phyloP scores from a whole-genome alignment of 2,329 filamentous ascomycete genomes.

The Stenocarpella maydis region DNA sequence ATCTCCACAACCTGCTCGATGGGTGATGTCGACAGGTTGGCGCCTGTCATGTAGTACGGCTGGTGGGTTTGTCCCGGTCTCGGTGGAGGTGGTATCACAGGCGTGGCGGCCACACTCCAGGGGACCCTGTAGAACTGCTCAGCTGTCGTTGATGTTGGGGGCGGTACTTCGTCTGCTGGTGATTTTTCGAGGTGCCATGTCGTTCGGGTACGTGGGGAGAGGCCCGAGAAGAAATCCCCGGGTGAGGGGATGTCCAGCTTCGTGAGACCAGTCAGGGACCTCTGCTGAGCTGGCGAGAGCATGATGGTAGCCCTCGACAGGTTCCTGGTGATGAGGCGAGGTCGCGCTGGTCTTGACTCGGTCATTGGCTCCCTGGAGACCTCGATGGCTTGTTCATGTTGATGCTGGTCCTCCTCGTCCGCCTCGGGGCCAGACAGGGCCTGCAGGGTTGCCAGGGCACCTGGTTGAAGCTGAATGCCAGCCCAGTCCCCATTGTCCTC shows the following conservation, averaged over 20 bases:
- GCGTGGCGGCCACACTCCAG: constrained; percentile 64
- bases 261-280: constrained; percentile 76
- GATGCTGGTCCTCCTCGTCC: constrained; percentile 66
- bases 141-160: constrained; percentile 88
- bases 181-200: constrained; percentile 76
- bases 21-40: constrained; percentile 53
- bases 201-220: constrained; percentile 77
- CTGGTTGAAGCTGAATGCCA: constrained; percentile 78
- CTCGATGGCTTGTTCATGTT: constrained; percentile 63
- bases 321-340: constrained; percentile 57
- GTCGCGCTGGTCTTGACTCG: constrained; percentile 63
- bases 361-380: constrained; percentile 53
- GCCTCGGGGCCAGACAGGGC: constrained; percentile 69
- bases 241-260: constrained; percentile 90
- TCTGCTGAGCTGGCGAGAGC: constrained; percentile 58
- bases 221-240: constrained; percentile 87
- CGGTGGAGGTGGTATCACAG: constrained; percentile 41
- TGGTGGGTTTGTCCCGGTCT: constrained; percentile 47
- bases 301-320: constrained; percentile 43
- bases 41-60: constrained; percentile 45
- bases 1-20: constrained; percentile 75
- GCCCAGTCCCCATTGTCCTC: constrained; percentile 71
- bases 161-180: constrained; percentile 59
- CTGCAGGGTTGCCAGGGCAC: constrained; percentile 81
- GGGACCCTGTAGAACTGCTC: constrained; percentile 90